A percentile compares a stretch with the other conserved stretches of the same genome.
Evolutionary conservation across 129 eudicot species (phyloP).

Genomic region (Flaveria bidentis): DNA sequence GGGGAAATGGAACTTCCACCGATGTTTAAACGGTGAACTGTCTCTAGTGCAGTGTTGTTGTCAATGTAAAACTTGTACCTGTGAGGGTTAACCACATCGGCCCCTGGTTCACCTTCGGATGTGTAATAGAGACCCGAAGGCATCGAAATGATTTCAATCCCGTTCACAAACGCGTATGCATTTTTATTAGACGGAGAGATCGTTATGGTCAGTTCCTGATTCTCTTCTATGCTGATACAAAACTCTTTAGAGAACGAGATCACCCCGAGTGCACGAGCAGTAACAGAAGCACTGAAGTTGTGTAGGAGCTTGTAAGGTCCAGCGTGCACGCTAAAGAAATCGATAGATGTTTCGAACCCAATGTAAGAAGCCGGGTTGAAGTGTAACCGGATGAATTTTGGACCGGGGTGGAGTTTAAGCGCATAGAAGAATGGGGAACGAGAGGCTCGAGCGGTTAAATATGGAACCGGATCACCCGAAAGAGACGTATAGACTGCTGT

Average conservation of each 20-base stretch:
- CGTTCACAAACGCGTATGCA: constrained; percentile 46
- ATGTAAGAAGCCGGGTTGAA: constrained; percentile 50
- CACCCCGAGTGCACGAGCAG: constrained; percentile 35
- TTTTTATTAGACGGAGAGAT: constrained; percentile 32
- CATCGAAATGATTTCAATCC: constrained; percentile 56
- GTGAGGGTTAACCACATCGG: constrained; percentile 33
- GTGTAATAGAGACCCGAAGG: constrained; percentile 50
- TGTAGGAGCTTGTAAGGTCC: constrained; percentile 49
- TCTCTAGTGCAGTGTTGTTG: constrained; percentile 50
- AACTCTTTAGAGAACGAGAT: constrained; percentile 46
- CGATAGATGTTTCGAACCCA: constrained; percentile 36
- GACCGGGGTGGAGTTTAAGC: constrained; percentile 46
- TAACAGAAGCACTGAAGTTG: constrained; percentile 48
- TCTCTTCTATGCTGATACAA: constrained; percentile 33
- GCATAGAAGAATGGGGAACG: constrained; percentile 37
- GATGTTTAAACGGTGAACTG: constrained; percentile 40
- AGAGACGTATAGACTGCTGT: constrained; percentile 37
- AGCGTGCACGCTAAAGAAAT: constrained; percentile 44
- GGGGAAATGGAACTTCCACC: constrained; percentile 39
- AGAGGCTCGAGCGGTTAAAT: constrained; percentile 47
- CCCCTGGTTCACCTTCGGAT: constrained; percentile 43
- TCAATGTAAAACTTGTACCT: constrained; percentile 45
- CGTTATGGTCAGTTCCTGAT: constrained; percentile 24
- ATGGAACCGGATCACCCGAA: constrained; percentile 46
- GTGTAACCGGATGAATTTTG: constrained; percentile 50